These are phyloP conservation scores for Tolypocladium sp. DNA, from an alignment of 2,329 filamentous ascomycete genomes.

Conservation along the genomic window DNA sequence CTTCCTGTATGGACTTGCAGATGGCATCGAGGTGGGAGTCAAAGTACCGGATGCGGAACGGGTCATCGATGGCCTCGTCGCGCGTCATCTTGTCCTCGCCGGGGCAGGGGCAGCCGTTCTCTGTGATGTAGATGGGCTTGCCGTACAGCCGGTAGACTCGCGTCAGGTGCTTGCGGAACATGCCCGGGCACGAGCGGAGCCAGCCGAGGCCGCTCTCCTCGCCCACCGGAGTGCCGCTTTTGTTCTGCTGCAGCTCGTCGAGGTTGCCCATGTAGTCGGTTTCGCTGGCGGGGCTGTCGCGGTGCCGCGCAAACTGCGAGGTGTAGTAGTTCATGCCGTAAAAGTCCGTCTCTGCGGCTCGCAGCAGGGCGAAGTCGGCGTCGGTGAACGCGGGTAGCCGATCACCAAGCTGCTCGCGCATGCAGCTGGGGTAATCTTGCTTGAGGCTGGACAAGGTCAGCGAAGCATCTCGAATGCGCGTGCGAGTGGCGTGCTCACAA, in stretches of 20 bases:
- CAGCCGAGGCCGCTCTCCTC: conserved; percentile 75
- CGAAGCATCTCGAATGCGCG: no score
- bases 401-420: conserved; percentile 71
- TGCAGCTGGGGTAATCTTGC: conserved; percentile 67
- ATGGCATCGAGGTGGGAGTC: conserved; percentile 67
- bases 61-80: conserved; percentile 67
- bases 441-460: conserved; percentile 7
- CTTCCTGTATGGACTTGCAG: conserved; percentile 59
- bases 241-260: conserved; percentile 61
- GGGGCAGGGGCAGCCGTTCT: conserved; percentile 79
- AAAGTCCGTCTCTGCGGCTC: conserved; percentile 74
- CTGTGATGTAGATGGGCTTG: conserved; percentile 76
- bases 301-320: conserved; percentile 75
- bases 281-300: conserved; percentile 46
- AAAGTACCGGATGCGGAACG: conserved; percentile 76
- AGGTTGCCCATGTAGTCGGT: conserved; percentile 70
- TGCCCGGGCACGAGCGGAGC: conserved; percentile 66
- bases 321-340: conserved; percentile 95
- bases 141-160: conserved; percentile 73
- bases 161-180: conserved; percentile 67
- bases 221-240: conserved; percentile 64
- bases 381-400: conserved; percentile 66
- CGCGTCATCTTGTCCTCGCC: conserved; percentile 68
- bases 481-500: conserved; percentile 14
- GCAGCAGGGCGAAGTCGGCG: conserved; percentile 62